Base-by-base conservation (phyloP, 1,284 basidiomycete genomes). In the Papiliotrema laurentii region DNA sequence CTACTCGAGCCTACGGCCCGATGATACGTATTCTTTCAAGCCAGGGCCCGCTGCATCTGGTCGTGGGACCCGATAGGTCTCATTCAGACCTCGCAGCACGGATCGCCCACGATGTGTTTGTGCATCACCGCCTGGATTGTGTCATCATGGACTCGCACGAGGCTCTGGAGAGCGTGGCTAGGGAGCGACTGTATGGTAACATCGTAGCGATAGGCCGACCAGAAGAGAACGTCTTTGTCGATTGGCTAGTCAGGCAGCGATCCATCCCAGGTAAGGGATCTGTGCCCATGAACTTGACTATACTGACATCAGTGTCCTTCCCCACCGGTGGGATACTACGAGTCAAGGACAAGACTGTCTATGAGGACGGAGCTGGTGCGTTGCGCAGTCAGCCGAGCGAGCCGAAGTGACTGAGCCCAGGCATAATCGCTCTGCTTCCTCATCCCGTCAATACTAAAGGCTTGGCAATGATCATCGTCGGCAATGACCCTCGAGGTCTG, bases 81-180 rank as follows among this genome's bases (percentile, higher is more conserved):
- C 67, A 72, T 6, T 53, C 77, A 1, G 79, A 77, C 2, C 61
- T 82, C 5, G 87, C 86, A 1, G 64, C 77, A 5, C 77, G 87
- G 3, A 73, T 90, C 41, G 81, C 83, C 2, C 81, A 88, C 60
- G 80, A 83, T 53, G 73, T 90, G 13, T 73, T 81, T 37, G 65
- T 81, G 0, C 88, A 86, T 69, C 84, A 87, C 61, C 79, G 81
- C 51, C 69, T 90, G 22, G 86, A 88, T 55, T 67, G 78, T 0
- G 78, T 81, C 41, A 81, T 91, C 36, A 49, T 85, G 28, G 57
- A 61, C 10, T 78, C 80, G 51, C 48, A 66, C 2, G 77, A 80
- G 37, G 78, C 77, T 1, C 49, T 76, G 21, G 43, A 54, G 34
- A 52, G 56, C 16, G 41, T 43, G 0, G 54, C 59, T 3, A 52